Base-by-base conservation (phyloP, 177 flowering plant genomes). In the Tripterygium wilfordii region DNA sequence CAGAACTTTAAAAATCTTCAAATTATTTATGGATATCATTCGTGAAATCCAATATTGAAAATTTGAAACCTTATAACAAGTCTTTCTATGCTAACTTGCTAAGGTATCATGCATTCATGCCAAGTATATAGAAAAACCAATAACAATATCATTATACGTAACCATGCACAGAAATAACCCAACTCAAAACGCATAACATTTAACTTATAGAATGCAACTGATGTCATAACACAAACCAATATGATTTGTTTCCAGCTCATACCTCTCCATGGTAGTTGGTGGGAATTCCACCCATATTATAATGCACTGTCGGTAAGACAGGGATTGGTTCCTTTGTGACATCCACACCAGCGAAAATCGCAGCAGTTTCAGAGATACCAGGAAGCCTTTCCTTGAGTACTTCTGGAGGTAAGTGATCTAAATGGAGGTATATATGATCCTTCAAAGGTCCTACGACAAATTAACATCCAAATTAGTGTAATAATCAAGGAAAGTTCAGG, bases 321-420 rank as follows among this genome's bases (percentile, higher is more conserved):
- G 99, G 99, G 49, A 94, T 94, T 23, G 99, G 97, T 61, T 87
- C 95, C 75, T 89, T 94, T 5, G 99, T 94, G 43, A 94, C 97
- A 70, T 94, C 99, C 14, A 90, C 96, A 37, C 96, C 99, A 54
- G 99, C 92, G 73, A 94, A 94, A 60, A 94, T 94, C 49, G 99
- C 99, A 68, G 99, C 99, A 53, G 97, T 94, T 75, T 94, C 99
- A 46, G 99, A 94, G 48, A 94, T 94, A 51, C 99, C 97, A 56
- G 97, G 97, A 71, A 94, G 97, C 59, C 99, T 83, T 56, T 94
- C 99, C 84, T 90, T 83, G 12, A 94, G 87, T 27, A 94, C 99
- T 15, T 90, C 99, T 16, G 99, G 99, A 5, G 96, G 97, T 39
- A 94, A 72, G 75, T 94, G 97, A 78, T 94, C 87, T 72, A 94